Base-by-base conservation (phyloP, 257 asterid genomes). In the Scutellaria baicalensis region DNA sequence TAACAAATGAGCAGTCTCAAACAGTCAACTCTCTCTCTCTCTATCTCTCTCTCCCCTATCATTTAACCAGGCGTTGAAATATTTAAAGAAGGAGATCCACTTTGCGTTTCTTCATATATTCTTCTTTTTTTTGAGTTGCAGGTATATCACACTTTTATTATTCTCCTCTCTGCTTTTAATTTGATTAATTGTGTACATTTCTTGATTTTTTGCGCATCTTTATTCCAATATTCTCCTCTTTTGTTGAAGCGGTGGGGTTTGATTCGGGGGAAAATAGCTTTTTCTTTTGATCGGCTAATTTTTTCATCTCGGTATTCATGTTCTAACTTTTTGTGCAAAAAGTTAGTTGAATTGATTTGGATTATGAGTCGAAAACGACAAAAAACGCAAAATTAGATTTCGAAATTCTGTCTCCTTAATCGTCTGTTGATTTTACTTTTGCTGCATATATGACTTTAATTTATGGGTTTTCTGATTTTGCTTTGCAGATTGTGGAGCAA, bases 401-500 rank as follows among this genome's bases (percentile, higher is more conserved):
- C 3, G 4, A n/a, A 18, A n/a, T 27, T 6, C 5, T 14, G 11
- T 13, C 7, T 2, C 64, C 21, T 9, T 14, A 23, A 10, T 21
- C 5, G 6, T 49, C 48, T 20, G 39, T 38, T 1, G 18, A 27
- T 27, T 27, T 27, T 27, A 27, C 33, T 27, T 27, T 27, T 27
- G 33, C 4, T 27, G 33, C 33, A 27, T 27, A 9, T 6, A 49
- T 14, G 1, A 5, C 3, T 16, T 39, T 1, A 1, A 1, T 14
- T 33, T 4, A 18, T 35, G 42, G 61, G 33, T 7, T 21, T 11
- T 59, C 10, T 56, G 57, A 57, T 31, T 42, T 54, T 79, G 16
- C 68, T 77, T 88, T 69, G 33, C 58, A 20, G 68, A 16, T 35
- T 44, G 31, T 68, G 52, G 57, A 61, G 23, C 75, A 27, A 87